Evolutionary conservation across 2,329 filamentous ascomycete genomes (phyloP).

Genomic region (Penicillium occitanis): DNA sequence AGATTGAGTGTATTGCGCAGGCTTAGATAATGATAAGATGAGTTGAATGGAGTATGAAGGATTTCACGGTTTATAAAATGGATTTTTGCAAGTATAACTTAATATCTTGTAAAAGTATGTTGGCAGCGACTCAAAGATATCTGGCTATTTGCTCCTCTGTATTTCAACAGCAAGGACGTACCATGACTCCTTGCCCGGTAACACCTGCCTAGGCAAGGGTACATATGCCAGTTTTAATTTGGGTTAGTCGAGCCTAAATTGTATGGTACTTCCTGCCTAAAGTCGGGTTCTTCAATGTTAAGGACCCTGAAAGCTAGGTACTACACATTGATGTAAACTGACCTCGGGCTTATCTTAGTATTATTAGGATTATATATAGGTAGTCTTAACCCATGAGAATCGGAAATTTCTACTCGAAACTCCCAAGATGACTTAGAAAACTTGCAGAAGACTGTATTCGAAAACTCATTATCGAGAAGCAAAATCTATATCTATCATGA

Average conservation of each 20-base stretch:
- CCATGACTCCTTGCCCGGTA: background rate
- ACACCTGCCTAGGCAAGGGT: too few relatives aligned
- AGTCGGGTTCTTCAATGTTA: too few relatives aligned
- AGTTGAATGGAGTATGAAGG: background rate
- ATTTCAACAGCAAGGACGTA: background rate
- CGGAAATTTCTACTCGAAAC: background rate
- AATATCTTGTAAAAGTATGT: background rate
- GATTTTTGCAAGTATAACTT: background rate
- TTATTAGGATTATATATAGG: background rate
- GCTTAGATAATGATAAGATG: conserved; percentile 24
- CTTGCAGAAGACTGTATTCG: background rate
- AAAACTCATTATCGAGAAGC: background rate
- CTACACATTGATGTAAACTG: background rate
- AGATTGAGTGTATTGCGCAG: conserved; percentile 49
- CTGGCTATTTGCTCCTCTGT: background rate
- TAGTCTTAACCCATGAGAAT: background rate
- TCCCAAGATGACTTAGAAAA: background rate
- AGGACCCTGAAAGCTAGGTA: too few relatives aligned
- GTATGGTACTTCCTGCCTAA: background rate
- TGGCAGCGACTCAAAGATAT: background rate
- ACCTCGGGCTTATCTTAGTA: background rate
- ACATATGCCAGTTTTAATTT: background rate
- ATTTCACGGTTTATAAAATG: background rate
- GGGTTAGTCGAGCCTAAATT: background rate
- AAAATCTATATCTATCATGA: conserved; percentile 27